phyloP scores from a whole-genome alignment of 2,329 filamentous ascomycete species.

The Macrophomina pseudophaseolina region DNA sequence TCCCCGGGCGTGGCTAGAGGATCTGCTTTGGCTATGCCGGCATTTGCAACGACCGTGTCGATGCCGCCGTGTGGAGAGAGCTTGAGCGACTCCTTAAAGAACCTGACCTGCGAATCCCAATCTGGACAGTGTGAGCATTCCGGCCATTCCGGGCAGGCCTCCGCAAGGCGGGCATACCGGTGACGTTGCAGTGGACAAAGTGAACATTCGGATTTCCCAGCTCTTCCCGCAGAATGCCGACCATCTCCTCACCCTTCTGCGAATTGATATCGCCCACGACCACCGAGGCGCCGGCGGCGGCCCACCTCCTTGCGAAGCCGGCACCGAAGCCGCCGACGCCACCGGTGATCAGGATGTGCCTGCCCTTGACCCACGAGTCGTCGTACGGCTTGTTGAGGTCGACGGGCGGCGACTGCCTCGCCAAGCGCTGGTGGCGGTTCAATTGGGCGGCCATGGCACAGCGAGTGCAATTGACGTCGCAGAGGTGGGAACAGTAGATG shows the following conservation, averaged over 20 bases:
- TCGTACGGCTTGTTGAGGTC: slow-evolving; percentile 43
- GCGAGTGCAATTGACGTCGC: slow-evolving; percentile 33
- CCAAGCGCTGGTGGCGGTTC: slow-evolving; percentile 27
- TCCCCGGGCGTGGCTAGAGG: slow-evolving; percentile 56
- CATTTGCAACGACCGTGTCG: slow-evolving; percentile 70
- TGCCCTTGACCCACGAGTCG: slow-evolving; percentile 43
- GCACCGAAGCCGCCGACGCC: slow-evolving; percentile 48
- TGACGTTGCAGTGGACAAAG: slow-evolving; percentile 69
- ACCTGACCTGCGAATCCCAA: slow-evolving; percentile 66
- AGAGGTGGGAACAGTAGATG: neutral
- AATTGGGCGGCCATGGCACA: slow-evolving; percentile 31
- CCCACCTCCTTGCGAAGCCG: slow-evolving; percentile 46
- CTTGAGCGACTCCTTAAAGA: slow-evolving; percentile 65
- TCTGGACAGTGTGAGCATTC: slow-evolving; percentile 33
- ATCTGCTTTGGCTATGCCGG: slow-evolving; percentile 61
- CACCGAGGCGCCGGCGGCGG: slow-evolving; percentile 56
- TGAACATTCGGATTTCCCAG: slow-evolving; percentile 52
- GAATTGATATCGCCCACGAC: slow-evolving; percentile 68
- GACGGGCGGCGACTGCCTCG: slow-evolving; percentile 46
- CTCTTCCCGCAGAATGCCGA: slow-evolving; percentile 38
- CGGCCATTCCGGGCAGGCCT: no score
- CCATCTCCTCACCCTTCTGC: slow-evolving; percentile 58
- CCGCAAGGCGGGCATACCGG: slow-evolving; percentile 31
- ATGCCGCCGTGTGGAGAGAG: slow-evolving; percentile 62
- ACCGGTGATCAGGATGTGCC: slow-evolving; percentile 46